phyloP scores from a whole-genome alignment of 176 grass and related monocot genomes.

The Lolium multiflorum region DNA sequence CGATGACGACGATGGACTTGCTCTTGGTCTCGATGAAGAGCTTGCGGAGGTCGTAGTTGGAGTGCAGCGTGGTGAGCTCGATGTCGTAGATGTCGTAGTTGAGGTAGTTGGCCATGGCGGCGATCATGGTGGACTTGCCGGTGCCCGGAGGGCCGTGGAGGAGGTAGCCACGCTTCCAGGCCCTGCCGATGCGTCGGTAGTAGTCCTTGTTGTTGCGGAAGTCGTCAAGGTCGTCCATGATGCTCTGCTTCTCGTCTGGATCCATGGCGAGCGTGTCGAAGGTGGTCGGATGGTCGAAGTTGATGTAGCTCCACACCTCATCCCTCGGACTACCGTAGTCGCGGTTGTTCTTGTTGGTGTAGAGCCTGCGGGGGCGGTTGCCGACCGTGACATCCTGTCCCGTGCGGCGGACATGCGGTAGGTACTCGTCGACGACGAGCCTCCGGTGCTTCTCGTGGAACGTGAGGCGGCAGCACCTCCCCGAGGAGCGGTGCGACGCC shows the following conservation, averaged over 20 bases:
- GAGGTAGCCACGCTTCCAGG: constrained; percentile 66
- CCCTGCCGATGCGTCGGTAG: constrained; percentile 49
- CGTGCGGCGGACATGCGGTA: neutral
- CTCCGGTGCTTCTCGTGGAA: constrained; percentile 3
- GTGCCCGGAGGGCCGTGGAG: constrained; percentile 63
- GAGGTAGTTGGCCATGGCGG: constrained; percentile 61
- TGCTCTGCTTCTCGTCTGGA: constrained; percentile 27
- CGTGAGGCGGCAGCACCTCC: neutral
- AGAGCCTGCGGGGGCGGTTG: neutral
- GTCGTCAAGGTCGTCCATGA: constrained; percentile 30
- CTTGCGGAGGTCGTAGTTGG: constrained; percentile 51
- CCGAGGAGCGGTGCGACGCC: neutral
- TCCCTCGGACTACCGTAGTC: neutral
- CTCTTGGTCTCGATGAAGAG: constrained; percentile 64
- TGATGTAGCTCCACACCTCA: constrained; percentile 40
- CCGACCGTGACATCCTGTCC: neutral
- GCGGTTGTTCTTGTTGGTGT: neutral
- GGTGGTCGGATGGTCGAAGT: constrained; percentile 40
- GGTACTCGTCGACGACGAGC: constrained; percentile 4
- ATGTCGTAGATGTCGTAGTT: constrained; percentile 60
- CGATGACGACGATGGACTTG: constrained; percentile 69
- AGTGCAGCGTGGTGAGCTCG: constrained; percentile 41
- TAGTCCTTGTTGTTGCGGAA: constrained; percentile 47
- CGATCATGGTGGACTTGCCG: constrained; percentile 68
- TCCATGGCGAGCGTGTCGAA: constrained; percentile 51